Base-by-base conservation (phyloP, 805 yeast species). In the Candida jianshihensis region DNA sequence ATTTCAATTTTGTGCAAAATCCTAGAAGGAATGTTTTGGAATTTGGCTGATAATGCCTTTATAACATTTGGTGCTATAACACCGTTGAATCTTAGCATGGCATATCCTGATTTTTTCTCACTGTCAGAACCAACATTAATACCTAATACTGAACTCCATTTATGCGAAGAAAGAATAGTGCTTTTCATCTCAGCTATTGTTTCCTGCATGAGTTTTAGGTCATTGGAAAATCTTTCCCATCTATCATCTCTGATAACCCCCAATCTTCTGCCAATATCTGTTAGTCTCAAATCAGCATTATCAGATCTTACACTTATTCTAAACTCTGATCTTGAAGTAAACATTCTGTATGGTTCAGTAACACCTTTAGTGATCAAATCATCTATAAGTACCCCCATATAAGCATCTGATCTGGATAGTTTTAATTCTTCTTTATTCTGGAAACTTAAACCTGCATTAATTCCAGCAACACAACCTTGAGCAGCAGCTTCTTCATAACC, bases 401-500 rank as follows among this genome's bases (percentile, higher is more conserved):
- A 89, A 1, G 96, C 97, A 54, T 88, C 90, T 0, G 86, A 71
- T 41, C 99, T 67, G 6, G 74, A 70, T 11, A 92, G 49, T 19
- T 64, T 64, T 40, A 92, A 58, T 1, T 74, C 72, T 2, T 59
- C 60, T 19, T 58, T 49, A 8, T 55, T 54, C 22, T 49, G 52
- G 11, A 59, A 54, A 0, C 77, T 49, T 19, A 87, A 63, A 0
- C 96, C 96, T 0, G 98, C 97, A 57, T 92, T 92, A 27, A 89
- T 80, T 9, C 99, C 99, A 1, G 99, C 98, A 31, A 92, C 63
- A 36, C 87, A 70, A 1, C 99, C 99, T 53, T 92, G 98, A 0
- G 97, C 83, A 3, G 96, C 96, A 0, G 99, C 99, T 56, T 92
- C 99, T 62, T 92, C 99, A 51, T 92, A 92, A 0, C 99, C 99